These are phyloP conservation scores for Neurospora sp. DNA, from an alignment of 2,329 filamentous ascomycete genomes.

Conservation along the genomic window DNA sequence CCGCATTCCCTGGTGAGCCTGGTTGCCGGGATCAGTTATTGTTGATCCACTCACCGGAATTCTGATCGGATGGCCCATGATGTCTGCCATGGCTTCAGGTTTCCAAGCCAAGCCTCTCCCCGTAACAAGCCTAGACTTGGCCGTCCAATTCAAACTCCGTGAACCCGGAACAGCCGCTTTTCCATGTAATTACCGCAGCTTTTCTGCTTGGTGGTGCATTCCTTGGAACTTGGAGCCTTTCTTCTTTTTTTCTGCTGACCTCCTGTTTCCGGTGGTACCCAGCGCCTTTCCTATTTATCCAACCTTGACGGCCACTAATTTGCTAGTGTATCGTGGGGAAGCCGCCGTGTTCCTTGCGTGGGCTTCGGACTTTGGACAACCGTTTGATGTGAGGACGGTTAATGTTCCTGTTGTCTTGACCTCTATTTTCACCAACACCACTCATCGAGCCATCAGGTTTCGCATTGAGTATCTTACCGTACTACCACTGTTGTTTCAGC, in stretches of 20 bases:
- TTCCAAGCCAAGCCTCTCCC: not conserved
- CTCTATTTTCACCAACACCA: not conserved
- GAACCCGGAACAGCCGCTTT: not conserved
- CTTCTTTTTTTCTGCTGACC: not conserved
- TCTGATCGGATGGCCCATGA: not conserved
- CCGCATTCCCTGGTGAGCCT: not conserved
- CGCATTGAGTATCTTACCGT: not conserved
- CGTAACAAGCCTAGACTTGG: not conserved
- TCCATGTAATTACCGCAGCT: not conserved
- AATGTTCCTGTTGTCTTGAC: not conserved
- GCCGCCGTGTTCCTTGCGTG: not conserved
- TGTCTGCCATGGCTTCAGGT: not conserved
- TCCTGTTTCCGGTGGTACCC: not conserved
- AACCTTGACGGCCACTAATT: not conserved
- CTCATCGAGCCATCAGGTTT: not conserved
- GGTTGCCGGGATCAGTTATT: not conserved
- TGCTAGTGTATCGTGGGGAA: not conserved
- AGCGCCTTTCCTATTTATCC: not conserved
- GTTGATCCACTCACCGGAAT: not conserved
- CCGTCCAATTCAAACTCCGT: not conserved
- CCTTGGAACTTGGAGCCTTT: not conserved
- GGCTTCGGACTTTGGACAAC: not conserved
- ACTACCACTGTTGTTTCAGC: not conserved
- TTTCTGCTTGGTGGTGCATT: not conserved
- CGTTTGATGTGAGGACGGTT: not conserved